Evolutionary conservation across 1,284 basidiomycete species (phyloP).

Genomic region (Fomes fomentarius): DNA sequence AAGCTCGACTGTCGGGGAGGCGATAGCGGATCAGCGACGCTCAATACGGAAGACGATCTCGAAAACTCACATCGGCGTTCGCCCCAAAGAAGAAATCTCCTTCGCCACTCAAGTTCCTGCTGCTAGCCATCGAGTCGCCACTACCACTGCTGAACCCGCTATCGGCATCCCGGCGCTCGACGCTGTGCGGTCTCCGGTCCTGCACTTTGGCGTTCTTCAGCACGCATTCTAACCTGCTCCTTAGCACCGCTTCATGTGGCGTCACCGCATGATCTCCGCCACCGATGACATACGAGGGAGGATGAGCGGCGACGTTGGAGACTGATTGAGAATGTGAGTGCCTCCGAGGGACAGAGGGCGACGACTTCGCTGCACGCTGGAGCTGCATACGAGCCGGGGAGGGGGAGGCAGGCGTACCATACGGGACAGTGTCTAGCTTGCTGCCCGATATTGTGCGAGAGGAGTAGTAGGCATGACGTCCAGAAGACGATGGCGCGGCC

Average conservation of each 20-base stretch:
- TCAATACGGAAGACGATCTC: conserved; percentile 1
- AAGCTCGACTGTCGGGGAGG: conserved; percentile 25
- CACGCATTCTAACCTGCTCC: conserved; percentile 57
- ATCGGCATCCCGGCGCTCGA: conserved; percentile 27
- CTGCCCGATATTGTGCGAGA: conserved; percentile 4
- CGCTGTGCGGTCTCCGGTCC: conserved; percentile 26
- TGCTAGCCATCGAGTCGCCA: conserved; percentile 35
- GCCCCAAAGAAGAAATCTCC: conserved; percentile 35
- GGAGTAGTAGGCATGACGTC: conserved; percentile 12
- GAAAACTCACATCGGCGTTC: conserved; percentile 30
- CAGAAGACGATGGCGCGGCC: conserved; percentile 26
- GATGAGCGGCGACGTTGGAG: conserved; percentile 19
- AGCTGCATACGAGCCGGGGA: conserved; percentile 30
- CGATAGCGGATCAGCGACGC: conserved; percentile 17
- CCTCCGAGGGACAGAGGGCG: conserved; percentile 24
- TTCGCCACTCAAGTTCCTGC: conserved; percentile 35
- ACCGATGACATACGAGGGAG: conserved; percentile 16
- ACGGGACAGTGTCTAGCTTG: conserved; percentile 23
- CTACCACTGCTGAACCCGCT: conserved; percentile 31
- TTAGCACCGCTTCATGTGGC: conserved; percentile 58
- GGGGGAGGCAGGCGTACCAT: conserved; percentile 31
- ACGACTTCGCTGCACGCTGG: conserved; percentile 31
- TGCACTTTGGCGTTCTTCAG: conserved; percentile 40
- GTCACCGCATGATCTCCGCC: conserved; percentile 37
- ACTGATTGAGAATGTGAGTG: conserved; percentile 23